phyloP scores from a whole-genome alignment of 1,139 yeast species.

The Yamadazyma songkhlaensis region DNA sequence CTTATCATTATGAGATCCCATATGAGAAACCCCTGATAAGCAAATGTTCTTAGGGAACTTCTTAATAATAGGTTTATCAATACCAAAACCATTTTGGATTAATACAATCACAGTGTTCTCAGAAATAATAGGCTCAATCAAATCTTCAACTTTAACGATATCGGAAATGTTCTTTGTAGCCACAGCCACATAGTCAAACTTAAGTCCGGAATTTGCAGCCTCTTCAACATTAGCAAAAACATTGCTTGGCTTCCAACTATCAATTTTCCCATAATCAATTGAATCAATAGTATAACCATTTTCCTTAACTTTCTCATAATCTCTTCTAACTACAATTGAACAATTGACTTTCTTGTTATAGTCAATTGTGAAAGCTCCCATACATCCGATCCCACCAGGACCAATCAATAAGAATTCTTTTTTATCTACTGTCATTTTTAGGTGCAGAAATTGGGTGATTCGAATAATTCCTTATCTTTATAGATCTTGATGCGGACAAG shows the following conservation, averaged over 20 bases:
- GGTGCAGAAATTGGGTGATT: too few species aligned
- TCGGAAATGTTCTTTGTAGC: conserved; percentile 77
- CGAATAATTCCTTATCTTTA: not conserved
- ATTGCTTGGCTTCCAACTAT: conserved; percentile 54
- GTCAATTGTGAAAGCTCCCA: conserved; percentile 60
- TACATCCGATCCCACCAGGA: conserved; percentile 63
- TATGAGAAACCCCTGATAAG: conserved; percentile 67
- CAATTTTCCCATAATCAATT: conserved; percentile 54
- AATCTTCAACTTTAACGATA: conserved; percentile 51
- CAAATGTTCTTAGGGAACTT: conserved; percentile 59
- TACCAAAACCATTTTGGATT: conserved; percentile 72
- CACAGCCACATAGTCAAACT: conserved; percentile 63
- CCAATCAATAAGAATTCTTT: conserved; percentile 34
- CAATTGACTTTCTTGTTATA: conserved; percentile 44
- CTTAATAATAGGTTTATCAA: conserved; percentile 57
- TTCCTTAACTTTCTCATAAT: conserved; percentile 51
- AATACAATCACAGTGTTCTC: conserved; percentile 52
- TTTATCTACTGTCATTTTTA: conserved; percentile 31
- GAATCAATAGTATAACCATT: conserved; percentile 62
- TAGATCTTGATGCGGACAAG: not conserved
- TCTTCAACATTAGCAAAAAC: conserved; percentile 41
- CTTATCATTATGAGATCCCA: conserved; percentile 58
- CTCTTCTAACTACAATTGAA: conserved; percentile 62
- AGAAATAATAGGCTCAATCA: conserved; percentile 46
- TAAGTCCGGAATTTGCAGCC: conserved; percentile 32